These are phyloP conservation scores for Sugiyamaella smithiae DNA, from an alignment of 805 yeast genomes.

Conservation along the genomic window DNA sequence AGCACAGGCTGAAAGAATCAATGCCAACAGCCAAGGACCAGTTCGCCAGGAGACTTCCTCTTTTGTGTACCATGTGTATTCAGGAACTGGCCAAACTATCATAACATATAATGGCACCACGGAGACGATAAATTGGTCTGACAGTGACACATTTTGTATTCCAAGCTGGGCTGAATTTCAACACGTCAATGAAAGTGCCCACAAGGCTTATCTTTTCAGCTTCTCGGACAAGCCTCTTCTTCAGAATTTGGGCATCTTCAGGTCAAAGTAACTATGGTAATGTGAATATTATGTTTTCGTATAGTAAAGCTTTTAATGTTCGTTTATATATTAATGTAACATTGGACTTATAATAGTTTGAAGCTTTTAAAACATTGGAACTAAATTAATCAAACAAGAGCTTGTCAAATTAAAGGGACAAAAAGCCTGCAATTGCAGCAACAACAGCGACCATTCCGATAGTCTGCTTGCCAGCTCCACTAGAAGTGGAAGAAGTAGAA, in stretches of 20 bases:
- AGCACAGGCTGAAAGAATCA: constrained; percentile 15
- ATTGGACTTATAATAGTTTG: too few relatives aligned
- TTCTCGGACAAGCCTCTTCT: constrained; percentile 14
- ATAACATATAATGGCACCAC: constrained; percentile 1
- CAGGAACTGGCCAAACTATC: constrained; percentile 13
- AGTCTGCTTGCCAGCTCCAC: not conserved
- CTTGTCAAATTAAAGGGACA: too few relatives aligned
- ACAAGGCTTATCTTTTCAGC: constrained; percentile 12
- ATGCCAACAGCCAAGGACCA: not conserved
- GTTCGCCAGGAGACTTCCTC: constrained; percentile 14
- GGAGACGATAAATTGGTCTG: constrained; percentile 3
- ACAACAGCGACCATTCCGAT: not conserved
- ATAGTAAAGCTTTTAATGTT: too few relatives aligned
- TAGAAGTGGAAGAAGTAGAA: not conserved
- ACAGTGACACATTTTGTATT: constrained; percentile 14
- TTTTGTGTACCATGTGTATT: constrained; percentile 14
- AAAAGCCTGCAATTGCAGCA: not conserved
- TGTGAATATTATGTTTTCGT: not conserved
- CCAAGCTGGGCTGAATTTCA: constrained; percentile 17
- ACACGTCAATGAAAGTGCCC: constrained; percentile 10
- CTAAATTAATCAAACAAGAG: too few relatives aligned
- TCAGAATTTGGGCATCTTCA: constrained; percentile 10
- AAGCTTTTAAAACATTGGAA: too few relatives aligned
- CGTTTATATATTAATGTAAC: too few relatives aligned
- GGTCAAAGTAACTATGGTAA: not conserved